Base-by-base conservation (phyloP, 2,329 filamentous ascomycete species). In the Elsinoe perseae region DNA sequence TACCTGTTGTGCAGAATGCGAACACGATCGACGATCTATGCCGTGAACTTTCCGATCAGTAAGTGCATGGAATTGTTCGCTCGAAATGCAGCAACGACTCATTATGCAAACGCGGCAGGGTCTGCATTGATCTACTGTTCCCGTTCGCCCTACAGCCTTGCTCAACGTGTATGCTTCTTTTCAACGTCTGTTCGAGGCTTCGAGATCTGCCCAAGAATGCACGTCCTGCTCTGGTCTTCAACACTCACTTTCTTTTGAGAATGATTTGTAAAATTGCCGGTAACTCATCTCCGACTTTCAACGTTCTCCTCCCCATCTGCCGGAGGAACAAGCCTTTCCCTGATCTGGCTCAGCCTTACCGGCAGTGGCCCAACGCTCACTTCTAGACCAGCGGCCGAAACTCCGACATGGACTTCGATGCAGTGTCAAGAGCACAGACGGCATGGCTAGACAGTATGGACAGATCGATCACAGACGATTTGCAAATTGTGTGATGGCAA, bases 91-190 rank as follows among this genome's bases (percentile, higher is more conserved):
- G 40, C 40, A 43, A 23, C 40, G 40, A 14, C 23, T 7, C 2
- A 30, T 4, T 48, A 48, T 48, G 43, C 42, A 42, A n/a, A 16
- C 12, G 14, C 18, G 18, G 18, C 4, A n/a, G 23, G 2, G 21
- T 6, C 14, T 23, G 43, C 43, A 48, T 25, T n/a, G 43, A 48
- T 48, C 43, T 32, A 10, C 20, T 10, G 44, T 50, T 50, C 44
- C 21, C 23, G 40, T 25, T 30, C 27, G 44, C 44, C 27, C 40
- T 56, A 48, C 40, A 46, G 54, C 40, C 40, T 56, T 21, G 40
- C 23, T 48, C 50, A 54, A 56, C 25, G 38, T 56, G 10, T 38
- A 32, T 46, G 27, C 38, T 21, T 18, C 36, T 27, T 36, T 20
- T 30, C 21, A 55, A 16, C 36, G 38, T 55, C 16, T n/a, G 40